Percentiles rank a stretch among this genome's conserved stretches.
Conservation (phyloP, 2,329 filamentous ascomycete genomes). For the Cucurbitaria berberidis region DNA sequence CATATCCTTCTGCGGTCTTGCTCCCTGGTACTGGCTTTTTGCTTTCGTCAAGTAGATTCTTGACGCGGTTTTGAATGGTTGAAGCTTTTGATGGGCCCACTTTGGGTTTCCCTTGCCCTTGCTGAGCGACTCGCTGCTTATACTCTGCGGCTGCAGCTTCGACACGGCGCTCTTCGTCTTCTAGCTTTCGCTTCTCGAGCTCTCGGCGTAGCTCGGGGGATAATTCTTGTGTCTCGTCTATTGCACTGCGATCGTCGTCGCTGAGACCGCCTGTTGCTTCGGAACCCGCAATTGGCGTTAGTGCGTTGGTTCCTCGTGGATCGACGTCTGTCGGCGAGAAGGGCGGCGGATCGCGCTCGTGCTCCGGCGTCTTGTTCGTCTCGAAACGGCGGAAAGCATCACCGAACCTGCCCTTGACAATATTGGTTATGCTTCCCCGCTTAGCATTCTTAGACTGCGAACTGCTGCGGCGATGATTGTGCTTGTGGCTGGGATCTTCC, state of each 20-base stretch:
- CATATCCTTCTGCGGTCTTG: conserved; percentile 87
- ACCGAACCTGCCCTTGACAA: conserved; percentile 87
- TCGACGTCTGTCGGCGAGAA: conserved; percentile 37
- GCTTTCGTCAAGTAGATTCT: conserved; percentile 82
- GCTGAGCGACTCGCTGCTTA: conserved; percentile 72
- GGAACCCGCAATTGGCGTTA: conserved; percentile 75
- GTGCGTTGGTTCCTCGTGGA: conserved; percentile 21
- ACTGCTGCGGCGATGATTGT: conserved; percentile 60
- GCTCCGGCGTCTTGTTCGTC: conserved; percentile 50
- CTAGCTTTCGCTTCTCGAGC: conserved; percentile 79
- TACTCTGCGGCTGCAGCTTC: conserved; percentile 90
- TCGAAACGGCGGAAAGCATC: conserved; percentile 96
- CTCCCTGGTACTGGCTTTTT: conserved; percentile 58
- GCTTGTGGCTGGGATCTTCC: conserved; percentile 59
- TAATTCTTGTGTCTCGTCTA: conserved; percentile 72
- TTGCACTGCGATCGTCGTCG: conserved; percentile 70
- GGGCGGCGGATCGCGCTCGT: conserved; percentile 35
- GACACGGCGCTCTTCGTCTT: conserved; percentile 88
- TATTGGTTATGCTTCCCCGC: conserved; percentile 72
- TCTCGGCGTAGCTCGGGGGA: conserved; percentile 90
- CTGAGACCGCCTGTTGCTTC: conserved; percentile 73
- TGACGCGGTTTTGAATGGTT: conserved; percentile 91
- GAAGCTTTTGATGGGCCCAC: conserved; percentile 66
- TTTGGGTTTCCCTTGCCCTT: conserved; percentile 57
- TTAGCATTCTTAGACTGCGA: conserved; percentile 70